A percentile compares a stretch with the other conserved stretches of the same genome.
Conservation (phyloP, 208 protist species). For the Tetramitus jugosus region DNA sequence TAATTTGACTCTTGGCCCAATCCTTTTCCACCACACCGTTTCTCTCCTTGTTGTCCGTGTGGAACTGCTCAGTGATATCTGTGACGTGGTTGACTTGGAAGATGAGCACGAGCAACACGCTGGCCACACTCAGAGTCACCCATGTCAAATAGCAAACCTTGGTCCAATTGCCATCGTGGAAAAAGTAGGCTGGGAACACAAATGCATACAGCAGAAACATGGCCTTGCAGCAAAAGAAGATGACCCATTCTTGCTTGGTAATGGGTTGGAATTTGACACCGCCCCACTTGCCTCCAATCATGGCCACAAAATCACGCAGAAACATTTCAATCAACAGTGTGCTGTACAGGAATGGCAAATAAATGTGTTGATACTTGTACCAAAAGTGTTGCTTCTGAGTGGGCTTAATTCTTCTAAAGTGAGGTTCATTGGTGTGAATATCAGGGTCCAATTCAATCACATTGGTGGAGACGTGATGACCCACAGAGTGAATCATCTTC, state of each 20-base stretch:
- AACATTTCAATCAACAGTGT: slow-evolving; percentile 15
- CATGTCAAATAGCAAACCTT: not conserved
- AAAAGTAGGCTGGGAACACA: not conserved
- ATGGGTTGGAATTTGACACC: slow-evolving; percentile 17
- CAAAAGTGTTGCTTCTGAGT: not conserved
- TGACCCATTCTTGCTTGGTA: not conserved
- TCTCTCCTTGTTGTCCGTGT: not conserved
- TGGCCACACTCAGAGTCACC: not conserved
- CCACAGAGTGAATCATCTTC: slow-evolving; percentile 26
- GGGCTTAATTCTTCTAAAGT: slow-evolving; percentile 21
- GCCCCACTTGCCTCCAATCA: not conserved
- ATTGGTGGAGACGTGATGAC: slow-evolving; percentile 20
- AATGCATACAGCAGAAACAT: not conserved
- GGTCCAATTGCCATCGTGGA: too few relatives aligned
- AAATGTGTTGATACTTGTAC: slow-evolving; percentile 26
- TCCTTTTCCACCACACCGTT: slow-evolving; percentile 14
- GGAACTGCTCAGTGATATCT: not conserved
- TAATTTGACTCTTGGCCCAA: slow-evolving; percentile 13
- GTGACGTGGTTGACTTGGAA: slow-evolving; percentile 25
- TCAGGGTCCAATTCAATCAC: slow-evolving; percentile 24
- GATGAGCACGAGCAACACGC: slow-evolving; percentile 7
- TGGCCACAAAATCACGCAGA: not conserved
- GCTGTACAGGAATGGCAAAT: slow-evolving; percentile 12
- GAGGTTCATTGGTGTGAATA: slow-evolving; percentile 24
- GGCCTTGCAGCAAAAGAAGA: not conserved